Percentiles rank a stretch among this genome's conserved stretches.
phyloP scores from a whole-genome alignment of 176 grass and related monocot species.

The Bolboschoenus planiculmis region DNA sequence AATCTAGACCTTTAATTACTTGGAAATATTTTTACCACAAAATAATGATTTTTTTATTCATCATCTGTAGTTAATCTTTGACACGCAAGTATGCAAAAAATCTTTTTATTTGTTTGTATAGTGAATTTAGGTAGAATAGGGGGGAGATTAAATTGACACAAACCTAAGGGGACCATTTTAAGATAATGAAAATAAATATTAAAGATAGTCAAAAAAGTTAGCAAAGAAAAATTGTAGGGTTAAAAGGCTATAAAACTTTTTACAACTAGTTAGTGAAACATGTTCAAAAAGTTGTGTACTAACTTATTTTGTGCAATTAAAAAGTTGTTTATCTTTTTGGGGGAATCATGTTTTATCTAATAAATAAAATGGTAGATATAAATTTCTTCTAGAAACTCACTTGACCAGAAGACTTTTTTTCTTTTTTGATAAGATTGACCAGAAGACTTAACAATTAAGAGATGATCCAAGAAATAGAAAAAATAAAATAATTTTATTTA shows the following conservation, averaged over 20 bases:
- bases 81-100: background rate
- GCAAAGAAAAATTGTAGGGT: background rate
- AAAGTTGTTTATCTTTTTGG: background rate
- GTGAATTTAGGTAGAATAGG: conserved; percentile 13
- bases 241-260: background rate
- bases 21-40: background rate
- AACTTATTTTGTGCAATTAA: background rate
- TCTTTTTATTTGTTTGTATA: background rate
- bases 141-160: conserved; percentile 6
- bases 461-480: background rate
- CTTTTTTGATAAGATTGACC: background rate
- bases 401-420: background rate
- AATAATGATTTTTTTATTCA: background rate
- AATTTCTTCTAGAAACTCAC: background rate
- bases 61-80: background rate
- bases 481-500: background rate
- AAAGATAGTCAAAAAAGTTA: conserved; percentile 3
- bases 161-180: background rate
- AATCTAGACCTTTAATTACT: background rate
- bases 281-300: background rate
- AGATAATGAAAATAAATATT: background rate
- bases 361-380: background rate
- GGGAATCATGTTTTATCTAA: background rate
- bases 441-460: background rate
- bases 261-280: background rate